These are phyloP conservation scores for Dacryopinax spathularia DNA, from an alignment of 768 basidiomycete species.

Conservation along the genomic window DNA sequence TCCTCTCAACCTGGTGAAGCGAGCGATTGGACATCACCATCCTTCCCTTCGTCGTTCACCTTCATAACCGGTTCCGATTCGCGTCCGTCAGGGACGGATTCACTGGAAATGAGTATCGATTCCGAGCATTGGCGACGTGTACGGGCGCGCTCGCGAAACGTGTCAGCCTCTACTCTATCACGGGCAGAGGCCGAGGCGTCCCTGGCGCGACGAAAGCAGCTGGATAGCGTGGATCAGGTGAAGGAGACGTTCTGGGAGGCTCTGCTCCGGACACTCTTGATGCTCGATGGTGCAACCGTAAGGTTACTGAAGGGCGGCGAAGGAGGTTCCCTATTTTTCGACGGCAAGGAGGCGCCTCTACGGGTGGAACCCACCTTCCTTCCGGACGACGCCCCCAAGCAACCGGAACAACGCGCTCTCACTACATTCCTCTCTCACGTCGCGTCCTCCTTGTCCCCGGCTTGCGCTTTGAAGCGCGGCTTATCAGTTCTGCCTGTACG, in stretches of 20 bases:
- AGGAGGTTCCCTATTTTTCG: background rate
- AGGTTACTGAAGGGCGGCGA: background rate
- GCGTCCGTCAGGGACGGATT: background rate
- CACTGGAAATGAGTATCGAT: conserved; percentile 3
- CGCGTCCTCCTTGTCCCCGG: background rate
- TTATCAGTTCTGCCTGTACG: background rate
- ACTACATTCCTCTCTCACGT: background rate
- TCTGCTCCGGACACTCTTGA: background rate
- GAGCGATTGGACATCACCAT: background rate
- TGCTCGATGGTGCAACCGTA: background rate
- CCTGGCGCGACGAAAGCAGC: background rate
- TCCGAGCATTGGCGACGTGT: conserved; percentile 2
- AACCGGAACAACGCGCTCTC: background rate
- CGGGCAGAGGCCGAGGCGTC: background rate
- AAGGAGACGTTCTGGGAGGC: conserved; percentile 3
- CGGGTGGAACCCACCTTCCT: background rate
- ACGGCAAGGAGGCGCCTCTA: background rate
- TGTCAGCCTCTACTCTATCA: background rate
- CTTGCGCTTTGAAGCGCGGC: background rate
- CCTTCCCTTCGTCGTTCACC: background rate
- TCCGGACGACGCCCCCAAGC: background rate
- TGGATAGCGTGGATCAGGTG: background rate
- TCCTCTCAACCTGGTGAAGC: background rate
- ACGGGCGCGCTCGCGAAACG: background rate
- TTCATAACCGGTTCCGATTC: background rate